Evolutionary conservation across 352 stramenopile genomes (phyloP).

Genomic region (Chrysophaeum taylorii): DNA sequence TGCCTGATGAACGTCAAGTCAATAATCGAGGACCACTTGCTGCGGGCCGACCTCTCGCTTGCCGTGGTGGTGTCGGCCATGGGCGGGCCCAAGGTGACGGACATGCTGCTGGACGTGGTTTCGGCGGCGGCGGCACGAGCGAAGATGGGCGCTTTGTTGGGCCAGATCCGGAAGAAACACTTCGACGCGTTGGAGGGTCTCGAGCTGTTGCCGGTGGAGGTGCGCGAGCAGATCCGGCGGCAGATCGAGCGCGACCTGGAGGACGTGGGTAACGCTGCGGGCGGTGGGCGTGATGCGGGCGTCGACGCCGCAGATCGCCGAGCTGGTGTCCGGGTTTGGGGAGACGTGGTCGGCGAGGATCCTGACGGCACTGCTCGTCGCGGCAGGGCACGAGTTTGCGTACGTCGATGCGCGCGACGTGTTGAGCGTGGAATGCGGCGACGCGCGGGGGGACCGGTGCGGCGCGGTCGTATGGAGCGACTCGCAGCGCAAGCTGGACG

Average conservation of each 20-base stretch:
- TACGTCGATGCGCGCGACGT: slow-evolving; percentile 83
- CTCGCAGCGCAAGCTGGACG: too few relatives aligned
- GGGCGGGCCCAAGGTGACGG: slow-evolving; percentile 86
- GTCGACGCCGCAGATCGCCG: slow-evolving; percentile 48
- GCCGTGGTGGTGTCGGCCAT: slow-evolving; percentile 78
- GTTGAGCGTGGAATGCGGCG: slow-evolving; percentile 57
- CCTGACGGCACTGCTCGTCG: slow-evolving; percentile 58
- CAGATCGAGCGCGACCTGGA: slow-evolving; percentile 41
- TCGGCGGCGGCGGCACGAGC: slow-evolving; percentile 59
- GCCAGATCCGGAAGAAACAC: slow-evolving; percentile 62
- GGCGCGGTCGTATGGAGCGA: too few relatives aligned
- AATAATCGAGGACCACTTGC: slow-evolving; percentile 33
- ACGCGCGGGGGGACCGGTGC: too few relatives aligned
- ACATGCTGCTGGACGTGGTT: slow-evolving; percentile 87
- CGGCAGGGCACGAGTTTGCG: slow-evolving; percentile 57
- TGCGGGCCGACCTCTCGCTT: not conserved
- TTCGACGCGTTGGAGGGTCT: slow-evolving; percentile 51
- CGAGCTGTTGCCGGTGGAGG: slow-evolving; percentile 73
- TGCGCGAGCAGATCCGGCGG: slow-evolving; percentile 53
- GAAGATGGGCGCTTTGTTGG: slow-evolving; percentile 56
- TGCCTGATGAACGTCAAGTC: slow-evolving; percentile 27
- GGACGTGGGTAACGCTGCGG: slow-evolving; percentile 48
- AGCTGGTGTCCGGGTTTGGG: slow-evolving; percentile 87
- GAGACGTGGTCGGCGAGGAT: slow-evolving; percentile 88
- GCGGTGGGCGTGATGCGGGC: slow-evolving; percentile 53